Evolutionary conservation across 2,329 filamentous ascomycete species (phyloP).

Genomic region (Fusarium devonianum): DNA sequence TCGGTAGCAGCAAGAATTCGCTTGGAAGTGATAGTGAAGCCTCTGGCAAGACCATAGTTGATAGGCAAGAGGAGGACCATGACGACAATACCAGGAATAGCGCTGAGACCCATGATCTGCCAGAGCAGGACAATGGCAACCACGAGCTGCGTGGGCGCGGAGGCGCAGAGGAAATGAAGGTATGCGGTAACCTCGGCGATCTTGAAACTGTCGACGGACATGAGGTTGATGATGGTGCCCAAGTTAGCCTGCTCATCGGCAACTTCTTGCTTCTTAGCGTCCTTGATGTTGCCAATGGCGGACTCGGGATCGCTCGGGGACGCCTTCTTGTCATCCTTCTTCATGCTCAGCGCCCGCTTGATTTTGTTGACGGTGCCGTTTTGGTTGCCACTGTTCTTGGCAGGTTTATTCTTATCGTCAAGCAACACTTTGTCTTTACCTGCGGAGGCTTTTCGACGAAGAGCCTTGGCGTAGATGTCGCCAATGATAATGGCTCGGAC

Average conservation of each 20-base stretch:
- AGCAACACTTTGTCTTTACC: constrained; percentile 77
- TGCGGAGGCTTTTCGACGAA: constrained; percentile 87
- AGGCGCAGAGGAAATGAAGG: constrained; percentile 92
- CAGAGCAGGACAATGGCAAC: constrained; percentile 85
- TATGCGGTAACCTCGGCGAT: constrained; percentile 95
- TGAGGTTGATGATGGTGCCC: constrained; percentile 98
- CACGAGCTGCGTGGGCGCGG: constrained; percentile 85
- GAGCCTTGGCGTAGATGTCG: constrained; percentile 95
- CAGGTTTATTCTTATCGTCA: constrained; percentile 51
- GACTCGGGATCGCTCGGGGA: constrained; percentile 46
- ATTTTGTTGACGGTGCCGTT: constrained; percentile 56
- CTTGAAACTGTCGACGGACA: constrained; percentile 99
- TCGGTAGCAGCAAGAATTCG: constrained; percentile 92
- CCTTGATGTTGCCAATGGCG: constrained; percentile 46
- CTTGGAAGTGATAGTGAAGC: constrained; percentile 87
- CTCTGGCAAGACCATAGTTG: constrained; percentile 87
- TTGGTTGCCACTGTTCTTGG: constrained; percentile 44
- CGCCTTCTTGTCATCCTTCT: constrained; percentile 59
- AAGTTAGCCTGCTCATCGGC: constrained; percentile 82
- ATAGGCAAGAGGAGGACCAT: constrained; percentile 89
- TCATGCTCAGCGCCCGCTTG: constrained; percentile 67
- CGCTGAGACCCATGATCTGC: constrained; percentile 88
- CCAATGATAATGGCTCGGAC: constrained; percentile 94
- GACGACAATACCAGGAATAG: constrained; percentile 88
- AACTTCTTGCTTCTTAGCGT: constrained; percentile 45